phyloP scores from a whole-genome alignment of 257 asterid genomes.

The Lithospermum erythrorhizon region DNA sequence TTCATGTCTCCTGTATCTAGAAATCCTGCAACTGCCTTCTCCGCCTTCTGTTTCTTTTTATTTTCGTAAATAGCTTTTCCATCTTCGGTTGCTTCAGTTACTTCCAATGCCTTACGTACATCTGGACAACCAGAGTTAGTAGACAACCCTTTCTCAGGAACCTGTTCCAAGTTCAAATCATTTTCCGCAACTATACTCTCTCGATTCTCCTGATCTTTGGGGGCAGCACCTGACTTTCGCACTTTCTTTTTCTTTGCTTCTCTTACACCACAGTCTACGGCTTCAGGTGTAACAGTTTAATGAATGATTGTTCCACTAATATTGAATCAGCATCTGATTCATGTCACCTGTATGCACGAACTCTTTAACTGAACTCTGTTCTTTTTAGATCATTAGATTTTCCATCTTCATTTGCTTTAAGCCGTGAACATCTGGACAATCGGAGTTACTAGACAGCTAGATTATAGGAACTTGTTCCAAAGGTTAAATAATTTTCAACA shows the following conservation, averaged over 20 bases:
- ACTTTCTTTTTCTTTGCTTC: slow-evolving; percentile 4
- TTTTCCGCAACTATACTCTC: slow-evolving; percentile 7
- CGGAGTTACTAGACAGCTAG: slow-evolving; percentile 1
- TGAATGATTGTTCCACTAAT: not conserved
- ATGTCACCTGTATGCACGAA: slow-evolving; percentile 19
- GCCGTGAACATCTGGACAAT: slow-evolving; percentile 11
- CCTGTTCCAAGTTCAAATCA: slow-evolving; percentile 8
- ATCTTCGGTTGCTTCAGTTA: slow-evolving; percentile 14
- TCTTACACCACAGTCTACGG: not conserved
- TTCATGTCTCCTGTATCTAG: slow-evolving; percentile 21
- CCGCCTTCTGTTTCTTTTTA: not conserved
- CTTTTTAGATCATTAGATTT: not conserved
- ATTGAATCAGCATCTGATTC: slow-evolving; percentile 11
- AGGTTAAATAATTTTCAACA: slow-evolving; percentile 4
- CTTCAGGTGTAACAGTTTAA: too few species aligned
- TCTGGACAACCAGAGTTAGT: slow-evolving; percentile 9
- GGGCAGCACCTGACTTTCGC: too few species aligned
- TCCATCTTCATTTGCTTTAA: slow-evolving; percentile 8
- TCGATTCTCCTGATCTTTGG: too few species aligned
- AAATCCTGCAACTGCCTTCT: slow-evolving; percentile 11
- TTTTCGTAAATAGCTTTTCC: not conserved
- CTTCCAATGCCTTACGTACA: slow-evolving; percentile 13
- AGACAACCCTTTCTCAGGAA: not conserved
- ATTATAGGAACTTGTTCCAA: slow-evolving; percentile 8
- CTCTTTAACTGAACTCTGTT: slow-evolving; percentile 12